Conservation (phyloP, 2,329 filamentous ascomycete species). For the Harringtonia lauricola region DNA sequence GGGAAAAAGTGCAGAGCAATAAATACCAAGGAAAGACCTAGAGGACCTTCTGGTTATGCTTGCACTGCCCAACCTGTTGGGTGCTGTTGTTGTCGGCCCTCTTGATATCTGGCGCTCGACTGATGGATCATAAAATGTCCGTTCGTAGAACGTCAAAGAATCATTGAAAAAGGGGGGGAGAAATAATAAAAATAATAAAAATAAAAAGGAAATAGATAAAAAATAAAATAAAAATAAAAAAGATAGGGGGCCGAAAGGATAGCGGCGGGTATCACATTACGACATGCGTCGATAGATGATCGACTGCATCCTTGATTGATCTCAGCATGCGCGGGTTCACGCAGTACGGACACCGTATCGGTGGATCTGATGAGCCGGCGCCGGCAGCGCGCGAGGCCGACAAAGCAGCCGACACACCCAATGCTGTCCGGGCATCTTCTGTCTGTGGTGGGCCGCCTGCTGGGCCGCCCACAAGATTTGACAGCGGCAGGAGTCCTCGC, state of each 20-base stretch:
- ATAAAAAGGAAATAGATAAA: background rate
- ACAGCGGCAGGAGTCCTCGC: background rate
- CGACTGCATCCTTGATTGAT: constrained; percentile 49
- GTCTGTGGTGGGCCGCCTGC: constrained; percentile 8
- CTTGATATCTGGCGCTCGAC: too few species aligned
- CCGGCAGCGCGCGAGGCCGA: constrained; percentile 15
- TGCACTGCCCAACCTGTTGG: too few species aligned
- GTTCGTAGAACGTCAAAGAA: background rate
- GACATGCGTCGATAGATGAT: constrained; percentile 52
- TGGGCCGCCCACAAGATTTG: constrained; percentile 14
- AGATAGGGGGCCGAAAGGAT: background rate
- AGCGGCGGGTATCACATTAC: constrained; percentile 29
- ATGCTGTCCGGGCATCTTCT: constrained; percentile 8
- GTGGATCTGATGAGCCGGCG: constrained; percentile 26
- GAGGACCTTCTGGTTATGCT: too few species aligned
- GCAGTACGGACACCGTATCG: constrained; percentile 48
- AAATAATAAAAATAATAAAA: background rate
- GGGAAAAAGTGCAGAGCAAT: background rate
- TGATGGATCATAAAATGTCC: too few species aligned
- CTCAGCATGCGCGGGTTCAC: constrained; percentile 50
- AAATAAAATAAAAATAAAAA: background rate
- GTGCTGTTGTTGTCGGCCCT: too few species aligned
- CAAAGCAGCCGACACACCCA: constrained; percentile 30
- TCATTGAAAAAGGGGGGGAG: background rate
- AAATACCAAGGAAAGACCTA: too few species aligned